These are phyloP conservation scores for Plicaturopsis crispa DNA, from an alignment of 768 basidiomycete species.

Conservation along the genomic window DNA sequence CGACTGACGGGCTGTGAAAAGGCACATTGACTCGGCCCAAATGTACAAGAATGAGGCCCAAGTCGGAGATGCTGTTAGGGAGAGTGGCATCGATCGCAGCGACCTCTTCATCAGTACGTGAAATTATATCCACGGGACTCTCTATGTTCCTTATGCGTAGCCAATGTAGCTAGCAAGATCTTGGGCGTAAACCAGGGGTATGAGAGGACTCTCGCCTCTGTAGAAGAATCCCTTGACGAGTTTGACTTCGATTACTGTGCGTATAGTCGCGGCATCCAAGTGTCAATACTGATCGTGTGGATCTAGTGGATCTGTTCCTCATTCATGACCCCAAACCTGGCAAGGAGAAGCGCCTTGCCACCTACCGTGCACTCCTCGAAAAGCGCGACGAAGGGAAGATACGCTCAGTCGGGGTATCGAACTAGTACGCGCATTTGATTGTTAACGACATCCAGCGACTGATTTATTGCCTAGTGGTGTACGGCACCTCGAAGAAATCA, in stretches of 20 bases:
- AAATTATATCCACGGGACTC: not conserved
- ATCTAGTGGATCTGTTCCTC: not conserved
- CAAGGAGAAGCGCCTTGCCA: constrained; percentile 51
- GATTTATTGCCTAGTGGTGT: constrained; percentile 36
- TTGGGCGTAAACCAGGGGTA: not conserved
- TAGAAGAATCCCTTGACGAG: not conserved
- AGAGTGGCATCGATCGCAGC: constrained; percentile 15
- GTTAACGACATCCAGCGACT: not conserved
- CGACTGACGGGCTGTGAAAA: too few species aligned
- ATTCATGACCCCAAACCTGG: constrained; percentile 1
- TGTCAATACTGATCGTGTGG: too few species aligned
- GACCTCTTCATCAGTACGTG: constrained; percentile 21
- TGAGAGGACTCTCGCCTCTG: not conserved
- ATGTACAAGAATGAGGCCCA: constrained; percentile 16
- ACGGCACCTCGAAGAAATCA: constrained; percentile 71
- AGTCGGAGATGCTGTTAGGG: constrained; percentile 18
- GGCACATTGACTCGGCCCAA: constrained; percentile 20
- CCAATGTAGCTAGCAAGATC: not conserved
- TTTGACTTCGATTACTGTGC: not conserved
- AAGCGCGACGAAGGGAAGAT: constrained; percentile 58
- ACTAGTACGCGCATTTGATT: constrained; percentile 45
- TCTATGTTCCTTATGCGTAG: too few species aligned
- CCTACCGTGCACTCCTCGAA: constrained; percentile 63
- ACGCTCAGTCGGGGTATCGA: constrained; percentile 72
- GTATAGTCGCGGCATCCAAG: too few species aligned